Percentiles rank a stretch among this genome's conserved stretches.
phyloP scores from a whole-genome alignment of 1,139 yeast species.

The Suhomyces atakaporum region DNA sequence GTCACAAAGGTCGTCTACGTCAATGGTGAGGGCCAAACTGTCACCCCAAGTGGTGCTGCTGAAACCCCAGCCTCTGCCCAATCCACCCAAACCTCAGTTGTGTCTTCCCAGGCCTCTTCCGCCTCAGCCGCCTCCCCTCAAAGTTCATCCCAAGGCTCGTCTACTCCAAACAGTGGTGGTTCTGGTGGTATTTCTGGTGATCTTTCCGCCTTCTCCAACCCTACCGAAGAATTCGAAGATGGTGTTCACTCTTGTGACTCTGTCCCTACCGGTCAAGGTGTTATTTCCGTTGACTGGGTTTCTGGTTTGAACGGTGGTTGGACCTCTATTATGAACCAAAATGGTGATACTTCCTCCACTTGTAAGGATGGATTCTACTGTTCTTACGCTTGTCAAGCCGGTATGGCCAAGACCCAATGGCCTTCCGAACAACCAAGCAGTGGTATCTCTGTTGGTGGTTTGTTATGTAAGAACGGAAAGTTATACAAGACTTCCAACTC shows the following conservation, averaged over 20 bases:
- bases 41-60: constrained; percentile 19
- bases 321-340: constrained; percentile 66
- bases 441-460: constrained; percentile 83
- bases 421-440: constrained; percentile 68
- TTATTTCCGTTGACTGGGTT: constrained; percentile 57
- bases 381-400: constrained; percentile 85
- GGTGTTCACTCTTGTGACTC: constrained; percentile 62
- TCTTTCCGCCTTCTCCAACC: constrained; percentile 52
- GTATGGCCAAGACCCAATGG: constrained; percentile 92
- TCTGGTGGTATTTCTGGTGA: constrained; percentile 54
- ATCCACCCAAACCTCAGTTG: constrained; percentile 13
- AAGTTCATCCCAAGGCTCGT: constrained; percentile 17
- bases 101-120: constrained; percentile 26
- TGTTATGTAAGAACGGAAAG: constrained; percentile 66
- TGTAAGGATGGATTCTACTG: constrained; percentile 79
- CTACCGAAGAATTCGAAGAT: constrained; percentile 58
- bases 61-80: constrained; percentile 13
- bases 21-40: constrained; percentile 19
- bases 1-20: constrained; percentile 23
- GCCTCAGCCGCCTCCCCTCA: no score
- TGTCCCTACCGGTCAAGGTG: constrained; percentile 76
- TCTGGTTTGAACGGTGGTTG: constrained; percentile 65
- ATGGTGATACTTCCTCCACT: constrained; percentile 64
- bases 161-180: constrained; percentile 19
- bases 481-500: constrained; percentile 61